Percentiles rank a stretch among this genome's conserved stretches.
These are phyloP conservation scores for Schwanniomyces vanrijiae DNA, from an alignment of 805 yeast genomes.

Conservation along the genomic window DNA sequence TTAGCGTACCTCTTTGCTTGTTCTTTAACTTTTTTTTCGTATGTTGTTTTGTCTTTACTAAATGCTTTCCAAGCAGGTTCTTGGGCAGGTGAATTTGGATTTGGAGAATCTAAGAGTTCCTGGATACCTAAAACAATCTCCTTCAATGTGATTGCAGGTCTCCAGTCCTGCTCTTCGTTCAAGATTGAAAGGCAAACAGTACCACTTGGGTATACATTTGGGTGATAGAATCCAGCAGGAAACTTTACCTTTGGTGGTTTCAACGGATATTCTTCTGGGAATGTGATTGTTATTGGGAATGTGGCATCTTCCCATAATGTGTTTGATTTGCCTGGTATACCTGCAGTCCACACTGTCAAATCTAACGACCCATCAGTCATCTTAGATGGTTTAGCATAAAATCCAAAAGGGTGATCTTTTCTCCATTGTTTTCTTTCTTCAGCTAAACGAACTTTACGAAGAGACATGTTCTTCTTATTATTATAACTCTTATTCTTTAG, in stretches of 20 bases:
- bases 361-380: conserved; percentile 81
- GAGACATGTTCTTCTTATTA: conserved; percentile 32
- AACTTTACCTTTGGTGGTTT: conserved; percentile 95
- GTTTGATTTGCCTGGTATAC: conserved; percentile 88
- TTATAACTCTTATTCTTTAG: background rate
- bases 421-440: conserved; percentile 98
- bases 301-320: conserved; percentile 92
- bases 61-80: conserved; percentile 94
- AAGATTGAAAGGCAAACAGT: conserved; percentile 90
- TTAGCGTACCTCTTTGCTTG: conserved; percentile 75
- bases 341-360: conserved; percentile 87
- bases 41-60: conserved; percentile 62
- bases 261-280: conserved; percentile 92
- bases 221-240: conserved; percentile 91
- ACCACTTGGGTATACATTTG: conserved; percentile 97
- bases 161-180: conserved; percentile 97
- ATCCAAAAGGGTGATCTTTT: conserved; percentile 97
- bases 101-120: conserved; percentile 85
- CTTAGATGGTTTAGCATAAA: conserved; percentile 87
- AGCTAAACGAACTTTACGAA: conserved; percentile 81
- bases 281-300: conserved; percentile 76
- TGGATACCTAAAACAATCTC: conserved; percentile 91
- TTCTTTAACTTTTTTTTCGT: conserved; percentile 74
- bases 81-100: conserved; percentile 96
- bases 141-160: conserved; percentile 91